Evolutionary conservation across 495 filamentous ascomycete genomes (phyloP), one percentile per base, ranked within the genome.

Genomic region (Penicillium salamii): DNA sequence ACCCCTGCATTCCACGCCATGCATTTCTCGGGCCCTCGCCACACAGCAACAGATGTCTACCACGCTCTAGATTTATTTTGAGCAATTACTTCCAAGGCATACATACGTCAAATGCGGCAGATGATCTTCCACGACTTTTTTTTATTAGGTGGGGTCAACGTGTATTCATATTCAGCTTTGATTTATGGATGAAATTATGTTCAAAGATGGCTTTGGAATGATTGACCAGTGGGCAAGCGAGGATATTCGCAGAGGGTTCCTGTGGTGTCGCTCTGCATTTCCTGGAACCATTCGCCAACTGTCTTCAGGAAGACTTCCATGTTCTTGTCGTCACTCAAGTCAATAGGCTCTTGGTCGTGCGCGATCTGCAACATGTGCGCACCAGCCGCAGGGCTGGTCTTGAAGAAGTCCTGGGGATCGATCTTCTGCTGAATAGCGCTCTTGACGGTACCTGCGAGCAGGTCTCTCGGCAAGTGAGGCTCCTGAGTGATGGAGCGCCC

Each of bases 401-500:
- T 17, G 21, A 67, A 66, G 39, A 78, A 76, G 32, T 81, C 51
- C 41, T 74, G 60, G 19, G 78, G 52, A 47, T 78, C 73, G 7
- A 78, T 37, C 35, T 59, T 57, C 46, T 72, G 61, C 40, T 73
- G 62, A 42, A 82, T 71, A 3, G 72, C 75, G 5, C 72, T 72
- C 35, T 60, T 58, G 11, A 74, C 68, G 50, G 69, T 71, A 6
- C 69, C 71, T 1, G 62, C 58, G 7, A 82, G 65, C n/a, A 82
- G 71, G 31, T 78, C 70, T 23, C 57, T 52, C n/a, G 75, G 69
- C 8, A 85, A 45, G 17, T 61, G 58, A 4, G 71, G 71, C 53
- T 86, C 80, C 46, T 82, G 71, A 46, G 72, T 72, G 2, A 74
- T 66, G 8, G 80, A 72, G 1, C 80, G 74, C 1, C 66, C 82